A percentile compares a stretch with the other conserved stretches of the same genome.
These are phyloP conservation scores for Magnaporthales sp. DNA, from an alignment of 2,329 filamentous ascomycete species.

Conservation along the genomic window DNA sequence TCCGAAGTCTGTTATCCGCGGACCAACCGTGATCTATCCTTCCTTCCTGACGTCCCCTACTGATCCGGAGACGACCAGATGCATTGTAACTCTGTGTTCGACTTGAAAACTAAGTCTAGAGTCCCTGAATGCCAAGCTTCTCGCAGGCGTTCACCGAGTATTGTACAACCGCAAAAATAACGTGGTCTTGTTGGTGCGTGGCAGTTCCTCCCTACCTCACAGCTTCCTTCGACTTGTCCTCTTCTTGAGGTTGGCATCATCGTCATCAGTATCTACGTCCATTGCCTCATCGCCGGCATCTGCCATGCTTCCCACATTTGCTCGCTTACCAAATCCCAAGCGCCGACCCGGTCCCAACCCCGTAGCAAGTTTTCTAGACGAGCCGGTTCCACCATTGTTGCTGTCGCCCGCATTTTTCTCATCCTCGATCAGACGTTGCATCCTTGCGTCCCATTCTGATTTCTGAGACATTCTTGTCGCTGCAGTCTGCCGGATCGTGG, in stretches of 20 bases:
- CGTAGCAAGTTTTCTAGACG: slow-evolving; percentile 14
- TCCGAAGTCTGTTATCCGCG: not conserved
- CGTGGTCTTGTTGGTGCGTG: not conserved
- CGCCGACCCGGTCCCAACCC: slow-evolving; percentile 13
- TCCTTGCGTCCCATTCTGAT: slow-evolving; percentile 33
- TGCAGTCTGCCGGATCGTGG: slow-evolving; percentile 52
- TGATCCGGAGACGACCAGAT: too few species aligned
- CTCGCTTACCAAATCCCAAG: slow-evolving; percentile 24
- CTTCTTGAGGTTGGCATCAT: slow-evolving; percentile 34
- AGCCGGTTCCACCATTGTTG: slow-evolving; percentile 12
- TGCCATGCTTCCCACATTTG: not conserved
- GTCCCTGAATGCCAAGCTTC: not conserved
- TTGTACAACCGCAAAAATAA: not conserved
- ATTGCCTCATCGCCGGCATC: slow-evolving; percentile 23
- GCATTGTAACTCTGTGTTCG: not conserved
- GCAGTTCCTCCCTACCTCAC: slow-evolving; percentile 18
- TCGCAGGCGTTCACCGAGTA: not conserved
- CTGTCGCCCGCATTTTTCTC: slow-evolving; percentile 22
- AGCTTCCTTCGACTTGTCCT: slow-evolving; percentile 46
- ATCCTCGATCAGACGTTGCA: slow-evolving; percentile 40
- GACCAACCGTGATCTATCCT: not conserved
- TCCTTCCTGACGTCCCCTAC: too few species aligned
- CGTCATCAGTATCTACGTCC: slow-evolving; percentile 45
- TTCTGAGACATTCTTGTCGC: slow-evolving; percentile 41
- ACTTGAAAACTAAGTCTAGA: not conserved